These are phyloP conservation scores for Candida tallmaniae DNA, from an alignment of 805 yeast genomes.

Conservation along the genomic window DNA sequence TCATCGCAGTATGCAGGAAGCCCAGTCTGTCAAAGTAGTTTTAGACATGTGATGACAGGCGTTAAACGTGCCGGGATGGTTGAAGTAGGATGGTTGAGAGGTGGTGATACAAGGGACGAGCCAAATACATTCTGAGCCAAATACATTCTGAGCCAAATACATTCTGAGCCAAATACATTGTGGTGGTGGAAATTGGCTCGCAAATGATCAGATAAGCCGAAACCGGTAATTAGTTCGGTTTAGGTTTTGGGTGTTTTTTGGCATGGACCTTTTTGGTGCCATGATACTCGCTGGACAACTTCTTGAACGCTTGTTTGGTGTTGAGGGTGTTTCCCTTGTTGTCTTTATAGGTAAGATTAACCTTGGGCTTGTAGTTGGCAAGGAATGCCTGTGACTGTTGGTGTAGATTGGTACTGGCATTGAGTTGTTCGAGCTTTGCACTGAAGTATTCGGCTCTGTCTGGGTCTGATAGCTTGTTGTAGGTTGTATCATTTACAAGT, in stretches of 20 bases:
- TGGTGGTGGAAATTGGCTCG: too few species aligned
- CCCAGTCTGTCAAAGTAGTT: too few species aligned
- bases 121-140: too few species aligned
- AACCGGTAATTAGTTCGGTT: not conserved
- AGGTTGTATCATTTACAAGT: conserved; percentile 21
- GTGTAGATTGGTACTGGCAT: conserved; percentile 23
- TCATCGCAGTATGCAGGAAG: too few species aligned
- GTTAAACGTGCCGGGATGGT: too few species aligned
- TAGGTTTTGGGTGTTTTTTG: not conserved
- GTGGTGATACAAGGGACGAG: too few species aligned
- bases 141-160: too few species aligned
- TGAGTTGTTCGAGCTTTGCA: conserved; percentile 24
- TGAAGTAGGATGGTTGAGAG: too few species aligned
- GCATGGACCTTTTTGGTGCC: conserved; percentile 35
- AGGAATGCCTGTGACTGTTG: not conserved
- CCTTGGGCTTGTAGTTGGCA: conserved; percentile 40
- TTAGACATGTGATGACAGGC: too few species aligned
- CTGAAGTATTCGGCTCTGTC: conserved; percentile 26
- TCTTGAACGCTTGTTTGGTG: conserved; percentile 72
- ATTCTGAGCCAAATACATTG: too few species aligned
- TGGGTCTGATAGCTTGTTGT: conserved; percentile 20
- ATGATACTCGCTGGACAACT: conserved; percentile 73
- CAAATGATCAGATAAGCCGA: conserved; percentile 7
- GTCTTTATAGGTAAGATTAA: conserved; percentile 58
- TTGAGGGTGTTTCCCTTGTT: conserved; percentile 55